These are phyloP conservation scores for Lachancea dasiensis DNA, from an alignment of 805 yeast species.

Conservation along the genomic window DNA sequence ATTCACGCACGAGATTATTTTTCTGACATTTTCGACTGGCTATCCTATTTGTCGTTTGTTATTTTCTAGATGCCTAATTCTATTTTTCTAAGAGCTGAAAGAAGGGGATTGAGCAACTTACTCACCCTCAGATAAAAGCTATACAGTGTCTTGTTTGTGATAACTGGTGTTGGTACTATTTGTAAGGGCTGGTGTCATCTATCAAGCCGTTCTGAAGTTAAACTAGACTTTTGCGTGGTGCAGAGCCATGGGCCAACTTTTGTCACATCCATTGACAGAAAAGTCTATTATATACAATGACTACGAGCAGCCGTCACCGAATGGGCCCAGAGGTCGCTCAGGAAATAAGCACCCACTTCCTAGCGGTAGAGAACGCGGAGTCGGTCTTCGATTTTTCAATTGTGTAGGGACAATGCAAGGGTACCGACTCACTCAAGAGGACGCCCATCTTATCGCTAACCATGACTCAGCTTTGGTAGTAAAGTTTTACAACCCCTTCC, in stretches of 20 bases:
- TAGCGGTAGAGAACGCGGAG: slow-evolving; percentile 6
- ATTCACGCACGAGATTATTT: too few species aligned
- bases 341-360: not conserved
- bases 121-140: too few species aligned
- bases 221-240: not conserved
- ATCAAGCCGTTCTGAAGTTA: too few species aligned
- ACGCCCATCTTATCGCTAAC: slow-evolving; percentile 55
- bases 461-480: slow-evolving; percentile 39
- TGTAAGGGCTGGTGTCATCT: too few species aligned
- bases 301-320: slow-evolving; percentile 30
- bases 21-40: too few species aligned
- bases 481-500: slow-evolving; percentile 26
- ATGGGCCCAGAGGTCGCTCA: slow-evolving; percentile 2
- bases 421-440: slow-evolving; percentile 68
- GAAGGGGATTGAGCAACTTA: too few species aligned
- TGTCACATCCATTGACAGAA: slow-evolving; percentile 70
- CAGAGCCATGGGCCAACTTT: slow-evolving; percentile 57
- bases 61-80: too few species aligned
- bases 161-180: too few species aligned
- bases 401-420: slow-evolving; percentile 76
- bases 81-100: too few species aligned
- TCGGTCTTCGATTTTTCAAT: slow-evolving; percentile 40
- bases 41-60: too few species aligned
- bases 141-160: too few species aligned
- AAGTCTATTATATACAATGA: slow-evolving; percentile 46